Conservation (phyloP, 768 basidiomycete species). For the Exidia glandulosa region DNA sequence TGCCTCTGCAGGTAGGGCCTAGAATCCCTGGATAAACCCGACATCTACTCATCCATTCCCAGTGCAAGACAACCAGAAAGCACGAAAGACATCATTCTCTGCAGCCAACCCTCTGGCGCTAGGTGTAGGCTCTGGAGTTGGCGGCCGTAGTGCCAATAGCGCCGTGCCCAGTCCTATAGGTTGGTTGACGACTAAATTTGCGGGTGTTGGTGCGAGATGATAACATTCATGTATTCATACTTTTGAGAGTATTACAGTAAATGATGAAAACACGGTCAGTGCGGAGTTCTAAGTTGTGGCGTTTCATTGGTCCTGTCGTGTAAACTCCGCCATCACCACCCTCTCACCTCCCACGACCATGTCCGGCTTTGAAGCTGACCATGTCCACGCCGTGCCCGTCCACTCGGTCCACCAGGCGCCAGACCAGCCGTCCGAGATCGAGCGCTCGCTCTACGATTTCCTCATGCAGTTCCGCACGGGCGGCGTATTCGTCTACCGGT, state of each 20-base stretch:
- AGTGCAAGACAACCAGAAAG: constrained; percentile 63
- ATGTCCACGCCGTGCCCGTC: constrained; percentile 71
- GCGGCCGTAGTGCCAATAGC: constrained; percentile 46
- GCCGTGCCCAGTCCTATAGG: constrained; percentile 57
- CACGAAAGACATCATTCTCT: constrained; percentile 65
- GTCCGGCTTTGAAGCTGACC: constrained; percentile 83
- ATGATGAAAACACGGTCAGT: too few species aligned
- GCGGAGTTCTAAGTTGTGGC: too few species aligned
- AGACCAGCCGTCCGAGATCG: constrained; percentile 71
- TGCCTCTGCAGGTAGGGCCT: constrained; percentile 47
- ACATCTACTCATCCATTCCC: constrained; percentile 7
- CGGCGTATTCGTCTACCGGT: constrained; percentile 86
- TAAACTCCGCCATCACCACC: neutral
- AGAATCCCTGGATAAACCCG: neutral
- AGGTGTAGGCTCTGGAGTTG: constrained; percentile 30
- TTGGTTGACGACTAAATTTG: constrained; percentile 67
- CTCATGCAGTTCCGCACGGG: constrained; percentile 80
- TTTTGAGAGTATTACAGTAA: too few species aligned
- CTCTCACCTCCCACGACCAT: constrained; percentile 26
- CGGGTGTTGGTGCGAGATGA: constrained; percentile 47
- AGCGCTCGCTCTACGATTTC: constrained; percentile 75
- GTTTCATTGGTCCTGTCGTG: too few species aligned
- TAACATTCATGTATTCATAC: neutral
- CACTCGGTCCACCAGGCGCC: constrained; percentile 51
- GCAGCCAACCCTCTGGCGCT: constrained; percentile 77